These are phyloP conservation scores for Fusarium clavum DNA, from an alignment of 2,329 filamentous ascomycete genomes.

Conservation along the genomic window DNA sequence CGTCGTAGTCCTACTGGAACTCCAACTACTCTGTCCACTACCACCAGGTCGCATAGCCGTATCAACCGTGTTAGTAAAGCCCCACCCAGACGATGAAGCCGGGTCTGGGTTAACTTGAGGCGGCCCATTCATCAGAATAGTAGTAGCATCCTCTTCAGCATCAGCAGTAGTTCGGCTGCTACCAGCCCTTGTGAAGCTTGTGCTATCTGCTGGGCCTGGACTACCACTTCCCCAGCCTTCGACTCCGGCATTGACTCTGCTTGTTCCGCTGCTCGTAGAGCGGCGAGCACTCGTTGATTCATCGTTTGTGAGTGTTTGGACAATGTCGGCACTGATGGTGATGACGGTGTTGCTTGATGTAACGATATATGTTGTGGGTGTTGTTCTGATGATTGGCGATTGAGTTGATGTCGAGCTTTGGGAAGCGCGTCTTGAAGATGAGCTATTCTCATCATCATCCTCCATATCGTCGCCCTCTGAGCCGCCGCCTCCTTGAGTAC, in stretches of 20 bases:
- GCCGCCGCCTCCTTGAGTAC: background rate
- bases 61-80: background rate
- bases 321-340: background rate
- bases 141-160: background rate
- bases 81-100: background rate
- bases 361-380: background rate
- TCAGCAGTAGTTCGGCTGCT: background rate
- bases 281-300: background rate
- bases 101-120: background rate
- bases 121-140: accelerated
- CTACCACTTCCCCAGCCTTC: background rate
- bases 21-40: background rate
- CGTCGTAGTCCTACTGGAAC: background rate
- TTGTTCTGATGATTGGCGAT: background rate
- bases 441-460: background rate
- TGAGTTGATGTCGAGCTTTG: background rate
- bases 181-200: background rate
- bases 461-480: background rate
- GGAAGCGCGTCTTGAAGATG: background rate
- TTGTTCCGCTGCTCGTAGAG: background rate
- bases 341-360: constrained; percentile 8
- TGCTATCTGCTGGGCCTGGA: accelerated
- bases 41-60: background rate
- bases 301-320: constrained; percentile 3
- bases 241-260: background rate